A percentile compares a stretch with the other conserved stretches of the same genome.
Evolutionary conservation across 306 rosid genomes (phyloP).

Genomic region (Biancaea sappan): DNA sequence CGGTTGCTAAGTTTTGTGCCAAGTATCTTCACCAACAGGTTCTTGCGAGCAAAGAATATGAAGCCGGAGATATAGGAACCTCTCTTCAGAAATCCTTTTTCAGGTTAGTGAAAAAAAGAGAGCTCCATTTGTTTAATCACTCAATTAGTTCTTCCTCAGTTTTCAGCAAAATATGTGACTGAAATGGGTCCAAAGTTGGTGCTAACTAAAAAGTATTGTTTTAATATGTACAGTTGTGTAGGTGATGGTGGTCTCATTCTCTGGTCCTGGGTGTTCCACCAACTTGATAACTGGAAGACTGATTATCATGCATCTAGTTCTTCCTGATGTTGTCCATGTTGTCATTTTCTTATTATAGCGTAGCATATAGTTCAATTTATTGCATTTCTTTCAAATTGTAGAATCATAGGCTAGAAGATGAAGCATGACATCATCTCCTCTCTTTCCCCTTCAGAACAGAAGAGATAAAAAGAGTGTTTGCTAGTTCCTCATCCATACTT

Average conservation of each 20-base stretch:
- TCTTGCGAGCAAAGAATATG: slow-evolving; percentile 65
- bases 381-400: not conserved
- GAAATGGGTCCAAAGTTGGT: not conserved
- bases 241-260: not conserved
- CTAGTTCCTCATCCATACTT: not conserved
- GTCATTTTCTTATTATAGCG: not conserved
- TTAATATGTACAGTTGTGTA: not conserved
- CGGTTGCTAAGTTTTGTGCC: slow-evolving; percentile 90
- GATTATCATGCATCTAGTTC: not conserved
- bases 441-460: not conserved
- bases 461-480: not conserved
- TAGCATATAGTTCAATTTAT: not conserved
- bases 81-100: slow-evolving; percentile 79
- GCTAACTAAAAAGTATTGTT: not conserved
- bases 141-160: slow-evolving; percentile 24
- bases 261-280: not conserved
- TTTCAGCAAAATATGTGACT: slow-evolving; percentile 17
- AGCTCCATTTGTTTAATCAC: not conserved
- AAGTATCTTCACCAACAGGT: slow-evolving; percentile 88
- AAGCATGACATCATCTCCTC: not conserved
- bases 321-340: not conserved
- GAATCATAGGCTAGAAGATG: not conserved
- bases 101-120: slow-evolving; percentile 51
- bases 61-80: slow-evolving; percentile 77
- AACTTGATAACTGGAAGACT: not conserved